Conservation (phyloP, 1,284 basidiomycete genomes). For the Inonotus obliquus region DNA sequence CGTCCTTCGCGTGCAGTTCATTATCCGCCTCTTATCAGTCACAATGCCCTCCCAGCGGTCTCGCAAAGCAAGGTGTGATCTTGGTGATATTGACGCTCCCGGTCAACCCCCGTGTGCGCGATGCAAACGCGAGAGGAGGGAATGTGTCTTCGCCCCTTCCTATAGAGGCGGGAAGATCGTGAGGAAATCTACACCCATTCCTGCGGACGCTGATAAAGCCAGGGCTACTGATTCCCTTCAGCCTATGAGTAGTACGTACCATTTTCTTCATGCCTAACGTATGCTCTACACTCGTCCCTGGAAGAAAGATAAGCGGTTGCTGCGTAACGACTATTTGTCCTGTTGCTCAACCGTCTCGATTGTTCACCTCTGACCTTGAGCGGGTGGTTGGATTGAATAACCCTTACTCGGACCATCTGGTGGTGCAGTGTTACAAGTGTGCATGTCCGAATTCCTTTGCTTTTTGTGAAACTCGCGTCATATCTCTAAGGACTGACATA, state of each 20-base stretch:
- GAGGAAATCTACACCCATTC: background rate
- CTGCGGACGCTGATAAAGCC: background rate
- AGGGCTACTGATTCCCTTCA: background rate
- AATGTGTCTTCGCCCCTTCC: conserved; percentile 33
- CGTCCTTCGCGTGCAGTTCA: background rate
- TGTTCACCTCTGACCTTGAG: too few species aligned
- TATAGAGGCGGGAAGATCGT: conserved; percentile 18
- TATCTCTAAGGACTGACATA: background rate
- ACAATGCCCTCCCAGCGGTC: conserved; percentile 2
- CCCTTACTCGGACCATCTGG: too few species aligned
- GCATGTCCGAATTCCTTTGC: background rate
- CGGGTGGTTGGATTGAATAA: too few species aligned
- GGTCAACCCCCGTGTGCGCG: conserved; percentile 36
- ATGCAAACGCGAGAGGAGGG: conserved; percentile 36
- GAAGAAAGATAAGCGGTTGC: too few species aligned
- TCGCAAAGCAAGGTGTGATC: conserved; percentile 30
- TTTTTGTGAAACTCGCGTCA: background rate
- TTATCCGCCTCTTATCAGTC: conserved; percentile 1
- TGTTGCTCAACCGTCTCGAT: too few species aligned
- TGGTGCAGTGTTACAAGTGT: too few species aligned
- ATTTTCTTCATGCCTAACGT: background rate
- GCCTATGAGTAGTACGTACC: conserved; percentile 9
- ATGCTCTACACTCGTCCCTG: too few species aligned
- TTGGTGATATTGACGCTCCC: conserved; percentile 37
- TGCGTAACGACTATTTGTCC: too few species aligned